A percentile compares a stretch with the other conserved stretches of the same genome.
Conservation (phyloP, 148 eudicot species). For the Rhododendron griersonianum region DNA sequence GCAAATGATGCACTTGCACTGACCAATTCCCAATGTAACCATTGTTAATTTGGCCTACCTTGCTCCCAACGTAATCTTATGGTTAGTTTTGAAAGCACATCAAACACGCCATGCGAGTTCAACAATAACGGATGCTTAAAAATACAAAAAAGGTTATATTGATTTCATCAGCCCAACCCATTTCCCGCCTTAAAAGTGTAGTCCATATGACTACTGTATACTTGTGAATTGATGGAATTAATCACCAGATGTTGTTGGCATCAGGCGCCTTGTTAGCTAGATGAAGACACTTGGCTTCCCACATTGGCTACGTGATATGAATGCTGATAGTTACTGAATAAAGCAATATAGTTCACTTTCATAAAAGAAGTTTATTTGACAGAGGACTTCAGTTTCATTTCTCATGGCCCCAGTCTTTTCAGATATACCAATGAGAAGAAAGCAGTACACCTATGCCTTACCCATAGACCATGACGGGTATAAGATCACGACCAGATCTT, state of each 20-base stretch:
- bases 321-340: neutral
- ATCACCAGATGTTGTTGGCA: neutral
- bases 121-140: neutral
- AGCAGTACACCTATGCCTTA: conserved; percentile 30
- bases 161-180: neutral
- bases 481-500: conserved; percentile 77
- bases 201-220: neutral
- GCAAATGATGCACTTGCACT: neutral
- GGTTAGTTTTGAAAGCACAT: neutral
- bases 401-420: neutral
- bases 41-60: neutral
- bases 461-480: conserved; percentile 98
- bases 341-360: neutral
- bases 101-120: neutral
- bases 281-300: neutral
- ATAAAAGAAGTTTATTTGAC: neutral
- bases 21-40: neutral
- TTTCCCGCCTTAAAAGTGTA: neutral
- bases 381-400: neutral
- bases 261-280: neutral
- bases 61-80: neutral
- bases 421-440: conserved; percentile 1
- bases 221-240: neutral
- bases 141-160: neutral
- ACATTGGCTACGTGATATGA: neutral